phyloP scores from a whole-genome alignment of 805 yeast genomes.

The Zygosaccharomyces gambellarensis region DNA sequence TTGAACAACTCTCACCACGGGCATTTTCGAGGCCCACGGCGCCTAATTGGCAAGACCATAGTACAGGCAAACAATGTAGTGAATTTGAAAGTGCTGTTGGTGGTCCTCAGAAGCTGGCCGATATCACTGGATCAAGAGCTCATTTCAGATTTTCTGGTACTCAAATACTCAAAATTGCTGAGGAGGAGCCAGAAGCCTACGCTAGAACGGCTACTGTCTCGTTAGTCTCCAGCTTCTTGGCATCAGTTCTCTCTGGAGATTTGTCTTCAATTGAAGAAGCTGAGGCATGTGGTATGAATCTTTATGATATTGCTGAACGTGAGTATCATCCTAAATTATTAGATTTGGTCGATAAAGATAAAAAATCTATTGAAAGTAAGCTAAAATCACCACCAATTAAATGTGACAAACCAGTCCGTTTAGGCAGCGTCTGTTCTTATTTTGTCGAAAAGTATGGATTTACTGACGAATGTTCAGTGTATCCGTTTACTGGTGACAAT shows the following conservation, averaged over 20 bases:
- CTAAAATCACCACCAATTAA: constrained; percentile 37
- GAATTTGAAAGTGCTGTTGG: constrained; percentile 58
- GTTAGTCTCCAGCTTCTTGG: constrained; percentile 72
- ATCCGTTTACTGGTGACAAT: constrained; percentile 86
- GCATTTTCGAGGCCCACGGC: constrained; percentile 63
- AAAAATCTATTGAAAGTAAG: constrained; percentile 37
- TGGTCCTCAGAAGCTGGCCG: constrained; percentile 54
- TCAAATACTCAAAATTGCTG: constrained; percentile 73
- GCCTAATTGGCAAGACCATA: constrained; percentile 95
- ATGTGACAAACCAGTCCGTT: constrained; percentile 39
- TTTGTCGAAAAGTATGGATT: constrained; percentile 65
- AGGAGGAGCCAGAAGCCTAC: constrained; percentile 49
- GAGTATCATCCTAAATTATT: constrained; percentile 55
- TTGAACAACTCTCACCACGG: constrained; percentile 42
- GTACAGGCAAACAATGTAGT: constrained; percentile 65
- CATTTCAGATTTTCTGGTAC: constrained; percentile 89
- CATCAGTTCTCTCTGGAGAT: constrained; percentile 63
- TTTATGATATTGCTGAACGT: constrained; percentile 62
- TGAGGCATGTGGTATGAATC: constrained; percentile 92
- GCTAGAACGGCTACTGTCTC: constrained; percentile 56
- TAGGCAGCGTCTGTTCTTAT: constrained; percentile 53
- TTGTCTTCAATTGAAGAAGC: constrained; percentile 67
- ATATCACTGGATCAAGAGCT: constrained; percentile 77
- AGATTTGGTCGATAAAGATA: constrained; percentile 34
- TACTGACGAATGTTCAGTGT: constrained; percentile 49